Evolutionary conservation across 2,329 filamentous ascomycete genomes (phyloP).

Genomic region (Cryphonectria radicalis): DNA sequence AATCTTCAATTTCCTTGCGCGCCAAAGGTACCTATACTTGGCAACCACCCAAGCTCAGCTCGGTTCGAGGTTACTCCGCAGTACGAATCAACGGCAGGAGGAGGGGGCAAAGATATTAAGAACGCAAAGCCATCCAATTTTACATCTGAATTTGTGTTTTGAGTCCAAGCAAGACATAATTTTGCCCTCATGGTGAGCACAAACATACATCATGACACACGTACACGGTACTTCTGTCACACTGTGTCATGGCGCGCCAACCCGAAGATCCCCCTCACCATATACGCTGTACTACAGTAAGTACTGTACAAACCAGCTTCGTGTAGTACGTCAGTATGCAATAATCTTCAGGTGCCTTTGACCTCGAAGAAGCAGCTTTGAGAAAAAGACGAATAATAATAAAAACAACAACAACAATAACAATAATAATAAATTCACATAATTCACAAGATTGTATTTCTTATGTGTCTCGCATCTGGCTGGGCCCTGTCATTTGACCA

Average conservation of each 20-base stretch:
- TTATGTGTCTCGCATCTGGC: not conserved
- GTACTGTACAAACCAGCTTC: not conserved
- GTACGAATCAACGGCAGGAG: not conserved
- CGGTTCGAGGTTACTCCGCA: not conserved
- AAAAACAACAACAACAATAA: too few relatives aligned
- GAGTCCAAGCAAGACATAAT: not conserved
- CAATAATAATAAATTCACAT: not conserved
- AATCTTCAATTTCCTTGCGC: not conserved
- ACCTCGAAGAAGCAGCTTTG: not conserved
- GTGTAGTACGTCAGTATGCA: not conserved
- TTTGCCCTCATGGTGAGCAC: not conserved
- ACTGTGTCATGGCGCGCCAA: not conserved
- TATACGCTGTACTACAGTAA: too few relatives aligned
- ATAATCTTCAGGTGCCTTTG: not conserved
- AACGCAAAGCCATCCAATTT: not conserved
- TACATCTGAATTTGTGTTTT: not conserved
- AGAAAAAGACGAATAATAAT: not conserved
- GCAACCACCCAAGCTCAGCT: not conserved
- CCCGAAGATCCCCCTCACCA: not conserved
- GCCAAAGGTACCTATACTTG: conserved; percentile 6
- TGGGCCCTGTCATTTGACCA: not conserved
- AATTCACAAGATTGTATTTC: not conserved
- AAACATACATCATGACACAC: not conserved
- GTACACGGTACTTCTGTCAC: conserved; percentile 4
- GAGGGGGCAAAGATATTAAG: not conserved